Conservation (phyloP, 2,329 filamentous ascomycete genomes). For the Microascus cirrosus region DNA sequence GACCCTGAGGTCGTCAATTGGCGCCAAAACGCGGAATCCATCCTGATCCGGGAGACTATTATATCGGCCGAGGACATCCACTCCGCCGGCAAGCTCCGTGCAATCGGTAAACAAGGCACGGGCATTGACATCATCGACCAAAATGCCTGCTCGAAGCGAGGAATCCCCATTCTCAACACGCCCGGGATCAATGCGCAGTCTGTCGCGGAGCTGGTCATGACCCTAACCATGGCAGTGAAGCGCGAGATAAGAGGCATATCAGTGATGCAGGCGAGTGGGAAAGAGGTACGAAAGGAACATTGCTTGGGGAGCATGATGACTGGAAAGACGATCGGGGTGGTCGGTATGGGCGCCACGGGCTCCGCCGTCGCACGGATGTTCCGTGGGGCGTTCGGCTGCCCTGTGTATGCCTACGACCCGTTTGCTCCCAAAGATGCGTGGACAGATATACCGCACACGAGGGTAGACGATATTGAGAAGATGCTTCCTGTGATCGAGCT, state of each 20-base stretch:
- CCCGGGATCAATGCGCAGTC: constrained; percentile 30
- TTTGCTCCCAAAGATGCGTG: constrained; percentile 5
- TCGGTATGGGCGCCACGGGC: constrained; percentile 1
- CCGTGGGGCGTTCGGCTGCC: constrained; percentile 4
- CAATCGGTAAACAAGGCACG: not conserved
- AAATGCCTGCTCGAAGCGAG: constrained; percentile 11
- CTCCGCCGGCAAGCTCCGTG: constrained; percentile 5
- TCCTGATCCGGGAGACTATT: not conserved
- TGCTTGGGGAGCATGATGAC: not conserved
- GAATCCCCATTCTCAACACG: constrained; percentile 33
- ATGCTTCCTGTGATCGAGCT: not conserved
- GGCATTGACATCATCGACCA: not conserved
- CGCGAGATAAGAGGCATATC: not conserved
- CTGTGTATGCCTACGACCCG: constrained; percentile 5
- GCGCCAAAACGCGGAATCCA: not conserved
- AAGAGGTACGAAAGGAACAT: not conserved
- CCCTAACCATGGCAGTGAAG: constrained; percentile 10
- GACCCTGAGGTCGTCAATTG: not conserved
- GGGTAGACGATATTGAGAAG: constrained; percentile 4
- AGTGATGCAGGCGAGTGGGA: not conserved
- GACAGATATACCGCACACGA: constrained; percentile 1
- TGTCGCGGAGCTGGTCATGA: constrained; percentile 26
- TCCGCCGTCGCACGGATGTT: constrained; percentile 3
- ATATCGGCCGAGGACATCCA: not conserved
- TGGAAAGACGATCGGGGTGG: not conserved